These are phyloP conservation scores for Porogramme epimiltina DNA, from an alignment of 1,284 basidiomycete genomes.

Conservation along the genomic window DNA sequence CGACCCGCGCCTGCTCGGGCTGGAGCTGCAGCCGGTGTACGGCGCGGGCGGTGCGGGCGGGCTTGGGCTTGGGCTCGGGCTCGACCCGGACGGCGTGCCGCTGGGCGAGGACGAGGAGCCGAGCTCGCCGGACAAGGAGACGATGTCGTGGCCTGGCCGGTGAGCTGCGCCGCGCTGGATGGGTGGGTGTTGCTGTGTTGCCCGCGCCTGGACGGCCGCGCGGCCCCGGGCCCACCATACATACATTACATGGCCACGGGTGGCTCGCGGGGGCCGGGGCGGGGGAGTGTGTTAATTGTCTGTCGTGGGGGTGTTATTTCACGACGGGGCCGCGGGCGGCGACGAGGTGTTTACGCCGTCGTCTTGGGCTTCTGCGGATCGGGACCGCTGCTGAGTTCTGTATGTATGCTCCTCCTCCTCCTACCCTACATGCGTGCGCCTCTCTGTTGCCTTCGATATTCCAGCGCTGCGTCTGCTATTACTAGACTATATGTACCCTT, in stretches of 20 bases:
- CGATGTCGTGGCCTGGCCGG: slow-evolving; percentile 22
- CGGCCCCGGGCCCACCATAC: not conserved
- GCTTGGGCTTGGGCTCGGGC: slow-evolving; percentile 20
- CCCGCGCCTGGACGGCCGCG: too few species aligned
- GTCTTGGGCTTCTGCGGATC: too few species aligned
- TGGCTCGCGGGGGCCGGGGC: not conserved
- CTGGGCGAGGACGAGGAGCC: slow-evolving; percentile 24
- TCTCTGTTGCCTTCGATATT: not conserved
- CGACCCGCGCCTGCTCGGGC: slow-evolving; percentile 11
- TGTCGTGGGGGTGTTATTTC: too few species aligned
- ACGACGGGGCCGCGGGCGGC: too few species aligned
- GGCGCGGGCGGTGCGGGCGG: slow-evolving; percentile 3
- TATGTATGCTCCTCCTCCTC: too few species aligned
- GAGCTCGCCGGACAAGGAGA: slow-evolving; percentile 30
- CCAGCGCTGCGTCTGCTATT: not conserved
- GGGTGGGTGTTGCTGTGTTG: too few species aligned
- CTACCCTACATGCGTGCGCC: too few species aligned
- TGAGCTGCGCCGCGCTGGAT: not conserved
- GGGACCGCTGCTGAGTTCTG: too few species aligned
- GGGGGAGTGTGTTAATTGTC: too few species aligned
- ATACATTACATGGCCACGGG: not conserved
- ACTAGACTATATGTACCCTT: not conserved
- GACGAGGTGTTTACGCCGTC: too few species aligned
- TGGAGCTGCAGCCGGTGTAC: slow-evolving; percentile 9
- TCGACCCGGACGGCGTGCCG: slow-evolving; percentile 29